These are phyloP conservation scores for Marsdenia floribunda DNA, from an alignment of 257 asterid species.

Conservation along the genomic window DNA sequence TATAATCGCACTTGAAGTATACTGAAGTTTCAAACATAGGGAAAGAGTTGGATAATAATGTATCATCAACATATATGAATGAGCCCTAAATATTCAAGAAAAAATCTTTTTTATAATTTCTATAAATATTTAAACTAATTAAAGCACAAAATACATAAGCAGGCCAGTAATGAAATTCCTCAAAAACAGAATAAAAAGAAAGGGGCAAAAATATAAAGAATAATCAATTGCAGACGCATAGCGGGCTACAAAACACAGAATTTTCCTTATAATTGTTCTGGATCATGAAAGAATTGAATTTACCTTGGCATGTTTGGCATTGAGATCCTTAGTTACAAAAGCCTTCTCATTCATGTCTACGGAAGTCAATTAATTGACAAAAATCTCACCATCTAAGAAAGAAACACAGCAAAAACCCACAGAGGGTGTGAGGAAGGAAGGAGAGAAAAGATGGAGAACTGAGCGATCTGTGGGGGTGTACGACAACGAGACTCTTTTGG, in stretches of 20 bases:
- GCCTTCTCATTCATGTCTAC: conserved; percentile 73
- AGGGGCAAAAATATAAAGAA: not conserved
- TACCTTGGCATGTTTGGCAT: conserved; percentile 79
- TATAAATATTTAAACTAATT: not conserved
- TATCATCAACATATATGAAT: not conserved
- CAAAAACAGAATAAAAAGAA: not conserved
- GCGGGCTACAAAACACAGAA: not conserved
- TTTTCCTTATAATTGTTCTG: not conserved
- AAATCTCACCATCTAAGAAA: not conserved
- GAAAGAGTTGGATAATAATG: not conserved
- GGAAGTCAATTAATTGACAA: not conserved
- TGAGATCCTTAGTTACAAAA: conserved; percentile 75
- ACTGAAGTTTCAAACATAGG: not conserved
- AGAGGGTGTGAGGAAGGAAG: not conserved
- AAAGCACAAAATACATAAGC: not conserved
- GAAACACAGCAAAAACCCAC: not conserved
- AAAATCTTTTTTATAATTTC: not conserved
- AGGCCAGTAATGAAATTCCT: not conserved
- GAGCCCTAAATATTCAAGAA: not conserved
- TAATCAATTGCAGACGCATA: not conserved
- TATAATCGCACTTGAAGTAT: too few species aligned
- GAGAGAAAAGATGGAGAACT: not conserved
- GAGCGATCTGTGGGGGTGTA: not conserved
- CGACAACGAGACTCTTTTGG: too few species aligned
- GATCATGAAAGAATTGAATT: not conserved